These are phyloP conservation scores for Clavariopsis aquatica DNA, from an alignment of 495 filamentous ascomycete species.

Conservation along the genomic window DNA sequence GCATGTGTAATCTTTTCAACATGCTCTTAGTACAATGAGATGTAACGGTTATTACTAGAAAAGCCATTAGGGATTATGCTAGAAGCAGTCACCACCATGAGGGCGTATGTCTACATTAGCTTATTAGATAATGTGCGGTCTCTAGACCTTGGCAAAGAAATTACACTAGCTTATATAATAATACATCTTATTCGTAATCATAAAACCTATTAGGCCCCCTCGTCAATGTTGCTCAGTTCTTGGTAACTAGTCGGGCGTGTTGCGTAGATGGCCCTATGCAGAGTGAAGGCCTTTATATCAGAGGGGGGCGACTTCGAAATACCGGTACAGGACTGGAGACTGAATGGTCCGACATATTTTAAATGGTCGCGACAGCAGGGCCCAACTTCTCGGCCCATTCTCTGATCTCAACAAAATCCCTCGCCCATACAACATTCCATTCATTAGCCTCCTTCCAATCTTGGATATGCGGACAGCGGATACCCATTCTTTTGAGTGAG, in stretches of 20 bases:
- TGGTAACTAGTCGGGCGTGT: conserved; percentile 13
- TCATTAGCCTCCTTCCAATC: conserved; percentile 2
- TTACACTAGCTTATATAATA: too few relatives aligned
- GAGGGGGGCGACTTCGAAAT: neutral
- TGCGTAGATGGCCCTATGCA: conserved; percentile 12
- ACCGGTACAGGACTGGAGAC: neutral
- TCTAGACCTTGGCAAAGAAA: too few relatives aligned
- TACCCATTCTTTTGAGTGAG: conserved; percentile 33
- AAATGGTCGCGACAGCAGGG: neutral
- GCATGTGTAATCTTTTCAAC: too few relatives aligned
- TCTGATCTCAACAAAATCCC: conserved; percentile 18
- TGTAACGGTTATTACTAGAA: too few relatives aligned
- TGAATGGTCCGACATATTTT: conserved; percentile 13
- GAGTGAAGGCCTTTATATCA: neutral
- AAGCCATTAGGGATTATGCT: too few relatives aligned
- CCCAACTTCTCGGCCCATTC: conserved; percentile 8
- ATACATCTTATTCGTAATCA: too few relatives aligned
- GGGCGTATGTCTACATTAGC: too few relatives aligned
- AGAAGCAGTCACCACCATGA: too few relatives aligned
- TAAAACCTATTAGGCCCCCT: too few relatives aligned
- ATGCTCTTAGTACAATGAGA: too few relatives aligned
- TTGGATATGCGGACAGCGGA: conserved; percentile 25
- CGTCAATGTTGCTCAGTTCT: too few relatives aligned
- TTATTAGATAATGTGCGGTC: too few relatives aligned
- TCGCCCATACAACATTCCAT: conserved; percentile 24